Conservation (phyloP, 2,329 filamentous ascomycete species). For the Cordyceps javanica region DNA sequence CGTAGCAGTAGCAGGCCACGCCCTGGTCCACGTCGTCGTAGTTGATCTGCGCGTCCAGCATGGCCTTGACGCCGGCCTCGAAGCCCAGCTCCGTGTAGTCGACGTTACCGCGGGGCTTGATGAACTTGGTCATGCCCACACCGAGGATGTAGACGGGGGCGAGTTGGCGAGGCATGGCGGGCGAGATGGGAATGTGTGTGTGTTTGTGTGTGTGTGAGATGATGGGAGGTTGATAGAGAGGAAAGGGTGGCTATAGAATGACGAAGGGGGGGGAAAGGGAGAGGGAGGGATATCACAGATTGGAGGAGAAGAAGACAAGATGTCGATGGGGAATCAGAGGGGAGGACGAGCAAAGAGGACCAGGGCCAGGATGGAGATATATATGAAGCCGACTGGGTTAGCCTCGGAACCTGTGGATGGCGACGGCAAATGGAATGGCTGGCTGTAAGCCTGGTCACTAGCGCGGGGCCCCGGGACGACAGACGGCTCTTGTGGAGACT, state of each 20-base stretch:
- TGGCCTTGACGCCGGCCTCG: constrained; percentile 83
- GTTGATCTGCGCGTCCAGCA: constrained; percentile 80
- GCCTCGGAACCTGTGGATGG: constrained; percentile 4
- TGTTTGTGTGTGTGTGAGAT: too few relatives aligned
- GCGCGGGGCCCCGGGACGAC: constrained; percentile 9
- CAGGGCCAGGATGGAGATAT: constrained; percentile 5
- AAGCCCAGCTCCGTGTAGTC: constrained; percentile 94
- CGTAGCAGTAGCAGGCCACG: constrained; percentile 96
- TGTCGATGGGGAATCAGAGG: not conserved
- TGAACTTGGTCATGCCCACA: constrained; percentile 99
- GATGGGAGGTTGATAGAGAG: too few relatives aligned
- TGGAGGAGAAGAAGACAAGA: not conserved
- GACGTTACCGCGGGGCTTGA: constrained; percentile 90
- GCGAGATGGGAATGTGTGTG: not conserved
- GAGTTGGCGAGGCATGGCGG: constrained; percentile 43
- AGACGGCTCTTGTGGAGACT: constrained; percentile 4
- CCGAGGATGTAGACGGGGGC: constrained; percentile 77
- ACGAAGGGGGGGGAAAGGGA: not conserved
- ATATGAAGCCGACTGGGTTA: constrained; percentile 2
- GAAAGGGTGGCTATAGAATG: too few relatives aligned
- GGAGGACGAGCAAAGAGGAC: not conserved
- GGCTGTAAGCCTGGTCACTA: not conserved
- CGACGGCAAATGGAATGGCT: not conserved
- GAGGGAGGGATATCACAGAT: not conserved
- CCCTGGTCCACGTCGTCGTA: constrained; percentile 96